Evolutionary conservation across 495 filamentous ascomycete species (phyloP).

Genomic region (Talaromyces nanjingensis): DNA sequence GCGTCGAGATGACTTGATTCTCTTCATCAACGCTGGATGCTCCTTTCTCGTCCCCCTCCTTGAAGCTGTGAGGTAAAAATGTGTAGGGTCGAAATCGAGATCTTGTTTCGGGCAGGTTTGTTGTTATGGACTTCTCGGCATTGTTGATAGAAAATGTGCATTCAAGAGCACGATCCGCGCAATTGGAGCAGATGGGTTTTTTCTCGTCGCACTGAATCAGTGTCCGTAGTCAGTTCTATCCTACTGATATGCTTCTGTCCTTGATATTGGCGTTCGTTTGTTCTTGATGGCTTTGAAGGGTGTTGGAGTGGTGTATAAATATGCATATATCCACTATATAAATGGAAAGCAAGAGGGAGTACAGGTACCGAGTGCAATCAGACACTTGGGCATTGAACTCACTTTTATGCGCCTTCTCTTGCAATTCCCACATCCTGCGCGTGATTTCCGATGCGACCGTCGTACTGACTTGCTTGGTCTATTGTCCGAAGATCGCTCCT

Average conservation of each 20-base stretch:
- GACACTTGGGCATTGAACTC: background rate
- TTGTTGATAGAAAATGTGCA: conserved; percentile 17
- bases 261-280: no score
- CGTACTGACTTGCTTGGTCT: conserved; percentile 7
- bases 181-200: conserved; percentile 25
- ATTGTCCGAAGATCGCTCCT: background rate
- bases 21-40: background rate
- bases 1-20: background rate
- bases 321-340: no score
- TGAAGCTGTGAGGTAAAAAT: conserved; percentile 11
- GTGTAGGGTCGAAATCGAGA: conserved; percentile 21
- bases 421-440: conserved; percentile 50
- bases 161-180: conserved; percentile 20
- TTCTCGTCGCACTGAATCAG: conserved; percentile 29
- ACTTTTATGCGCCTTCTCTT: conserved; percentile 52
- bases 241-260: no score
- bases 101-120: background rate
- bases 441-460: conserved; percentile 48
- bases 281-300: no score
- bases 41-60: background rate
- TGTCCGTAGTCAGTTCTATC: background rate
- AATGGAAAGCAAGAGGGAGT: no score
- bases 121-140: background rate
- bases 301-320: no score
- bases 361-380: no score